phyloP scores from a whole-genome alignment of 306 rosid genomes.

The Geum urbanum region DNA sequence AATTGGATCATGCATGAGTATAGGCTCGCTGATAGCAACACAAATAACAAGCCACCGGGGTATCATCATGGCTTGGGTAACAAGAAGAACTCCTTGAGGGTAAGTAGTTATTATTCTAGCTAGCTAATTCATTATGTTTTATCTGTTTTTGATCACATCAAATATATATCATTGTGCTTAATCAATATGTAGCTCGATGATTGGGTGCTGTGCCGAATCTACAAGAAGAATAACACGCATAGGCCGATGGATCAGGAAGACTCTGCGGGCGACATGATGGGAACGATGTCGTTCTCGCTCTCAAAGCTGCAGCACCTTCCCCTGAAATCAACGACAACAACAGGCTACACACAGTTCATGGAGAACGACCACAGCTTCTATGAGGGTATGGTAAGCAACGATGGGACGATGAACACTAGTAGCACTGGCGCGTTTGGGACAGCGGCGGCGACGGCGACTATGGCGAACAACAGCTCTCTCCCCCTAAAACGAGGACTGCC shows the following conservation, averaged over 20 bases:
- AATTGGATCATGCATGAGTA: conserved; percentile 99
- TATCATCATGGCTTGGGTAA: conserved; percentile 49
- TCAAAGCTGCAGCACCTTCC: conserved; percentile 45
- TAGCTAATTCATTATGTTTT: not conserved
- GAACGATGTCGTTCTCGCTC: conserved; percentile 35
- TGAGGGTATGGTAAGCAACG: conserved; percentile 40
- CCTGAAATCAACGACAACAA: conserved; percentile 38
- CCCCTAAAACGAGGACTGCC: conserved; percentile 50
- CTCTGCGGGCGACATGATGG: conserved; percentile 50
- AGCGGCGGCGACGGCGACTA: too few relatives aligned
- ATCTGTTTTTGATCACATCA: not conserved
- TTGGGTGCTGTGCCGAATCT: conserved; percentile 94
- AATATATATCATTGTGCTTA: not conserved
- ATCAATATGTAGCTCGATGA: conserved; percentile 64
- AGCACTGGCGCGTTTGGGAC: not conserved
- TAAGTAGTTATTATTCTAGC: conserved; percentile 18
- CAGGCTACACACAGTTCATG: conserved; percentile 28
- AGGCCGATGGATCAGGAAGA: conserved; percentile 58
- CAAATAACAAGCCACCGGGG: conserved; percentile 64
- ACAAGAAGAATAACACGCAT: conserved; percentile 71
- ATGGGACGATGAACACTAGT: not conserved
- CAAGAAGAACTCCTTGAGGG: conserved; percentile 94
- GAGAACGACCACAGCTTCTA: conserved; percentile 48
- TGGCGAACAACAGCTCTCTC: not conserved
- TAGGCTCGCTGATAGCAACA: conserved; percentile 62